Evolutionary conservation across 1,284 basidiomycete species (phyloP).

Genomic region (Melampsora americana): DNA sequence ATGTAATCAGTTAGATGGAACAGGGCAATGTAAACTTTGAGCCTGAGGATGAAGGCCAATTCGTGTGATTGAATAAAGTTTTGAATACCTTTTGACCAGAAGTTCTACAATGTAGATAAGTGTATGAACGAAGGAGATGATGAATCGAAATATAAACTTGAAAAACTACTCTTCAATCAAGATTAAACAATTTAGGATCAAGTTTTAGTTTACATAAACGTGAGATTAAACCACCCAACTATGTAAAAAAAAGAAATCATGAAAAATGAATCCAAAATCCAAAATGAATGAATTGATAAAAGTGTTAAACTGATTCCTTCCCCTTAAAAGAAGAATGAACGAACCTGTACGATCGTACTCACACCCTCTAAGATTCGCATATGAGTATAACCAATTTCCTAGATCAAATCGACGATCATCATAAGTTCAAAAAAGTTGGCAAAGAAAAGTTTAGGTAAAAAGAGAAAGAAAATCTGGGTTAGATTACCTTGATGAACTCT

Average conservation of each 20-base stretch:
- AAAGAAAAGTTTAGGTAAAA: background rate
- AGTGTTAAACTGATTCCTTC: background rate
- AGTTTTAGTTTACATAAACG: conserved; percentile 76
- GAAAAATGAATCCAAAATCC: background rate
- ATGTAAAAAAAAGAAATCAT: background rate
- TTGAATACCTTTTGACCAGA: no score
- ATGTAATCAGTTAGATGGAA: no score
- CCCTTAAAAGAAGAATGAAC: conserved; percentile 53
- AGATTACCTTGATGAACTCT: conserved; percentile 83
- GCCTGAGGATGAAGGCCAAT: no score
- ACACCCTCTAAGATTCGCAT: conserved; percentile 98
- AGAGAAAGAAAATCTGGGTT: background rate
- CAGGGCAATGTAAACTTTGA: no score
- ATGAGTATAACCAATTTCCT: conserved; percentile 99
- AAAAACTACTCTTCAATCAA: background rate
- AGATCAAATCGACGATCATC: no score
- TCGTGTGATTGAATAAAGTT: no score
- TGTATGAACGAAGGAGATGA: no score
- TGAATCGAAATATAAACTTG: no score
- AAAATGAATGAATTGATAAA: background rate
- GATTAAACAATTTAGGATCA: conserved; percentile 46
- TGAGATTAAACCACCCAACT: conserved; percentile 66
- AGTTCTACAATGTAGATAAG: no score
- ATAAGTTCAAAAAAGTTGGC: no score
- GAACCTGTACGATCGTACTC: conserved; percentile 87